A percentile compares a stretch with the other conserved stretches of the same genome.
Evolutionary conservation across 2,329 filamentous ascomycete genomes (phyloP).

Genomic region (Capronia epimyces): DNA sequence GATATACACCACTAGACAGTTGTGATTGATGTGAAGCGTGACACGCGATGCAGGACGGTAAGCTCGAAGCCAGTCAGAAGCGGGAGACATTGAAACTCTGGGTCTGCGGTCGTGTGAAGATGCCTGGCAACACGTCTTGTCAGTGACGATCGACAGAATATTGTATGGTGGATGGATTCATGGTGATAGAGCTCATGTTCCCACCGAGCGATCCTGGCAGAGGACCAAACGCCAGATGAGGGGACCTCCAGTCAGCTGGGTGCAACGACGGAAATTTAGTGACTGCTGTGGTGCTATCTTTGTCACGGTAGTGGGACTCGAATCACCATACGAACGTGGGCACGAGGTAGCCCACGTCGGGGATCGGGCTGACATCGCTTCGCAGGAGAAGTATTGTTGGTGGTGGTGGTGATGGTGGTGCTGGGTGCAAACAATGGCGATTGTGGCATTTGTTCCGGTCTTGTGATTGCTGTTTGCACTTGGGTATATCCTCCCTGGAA

Average conservation of each 20-base stretch:
- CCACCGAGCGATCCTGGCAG: slow-evolving; percentile 10
- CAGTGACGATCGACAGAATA: neutral
- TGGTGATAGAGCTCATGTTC: neutral
- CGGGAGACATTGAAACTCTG: neutral
- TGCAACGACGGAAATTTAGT: neutral
- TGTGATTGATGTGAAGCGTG: slow-evolving; percentile 15
- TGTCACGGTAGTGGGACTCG: neutral
- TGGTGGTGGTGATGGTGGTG: neutral
- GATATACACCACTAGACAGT: slow-evolving; percentile 5
- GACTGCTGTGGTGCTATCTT: slow-evolving; percentile 7
- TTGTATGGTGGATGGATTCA: neutral
- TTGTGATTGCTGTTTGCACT: too few relatives aligned
- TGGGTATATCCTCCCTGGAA: too few relatives aligned
- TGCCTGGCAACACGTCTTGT: neutral
- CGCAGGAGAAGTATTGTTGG: neutral
- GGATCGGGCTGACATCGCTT: neutral
- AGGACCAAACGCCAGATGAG: neutral
- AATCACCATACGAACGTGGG: neutral
- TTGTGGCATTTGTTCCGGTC: neutral
- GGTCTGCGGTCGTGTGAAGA: neutral
- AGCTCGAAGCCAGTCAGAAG: slow-evolving; percentile 1
- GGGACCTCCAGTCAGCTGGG: neutral
- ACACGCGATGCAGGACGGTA: slow-evolving; percentile 16
- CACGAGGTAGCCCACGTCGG: neutral
- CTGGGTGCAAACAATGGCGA: neutral